Evolutionary conservation across 75 land plant species (phyloP), one percentile per base, ranked within the genome.

Genomic region (Pinus tabuliformis): DNA sequence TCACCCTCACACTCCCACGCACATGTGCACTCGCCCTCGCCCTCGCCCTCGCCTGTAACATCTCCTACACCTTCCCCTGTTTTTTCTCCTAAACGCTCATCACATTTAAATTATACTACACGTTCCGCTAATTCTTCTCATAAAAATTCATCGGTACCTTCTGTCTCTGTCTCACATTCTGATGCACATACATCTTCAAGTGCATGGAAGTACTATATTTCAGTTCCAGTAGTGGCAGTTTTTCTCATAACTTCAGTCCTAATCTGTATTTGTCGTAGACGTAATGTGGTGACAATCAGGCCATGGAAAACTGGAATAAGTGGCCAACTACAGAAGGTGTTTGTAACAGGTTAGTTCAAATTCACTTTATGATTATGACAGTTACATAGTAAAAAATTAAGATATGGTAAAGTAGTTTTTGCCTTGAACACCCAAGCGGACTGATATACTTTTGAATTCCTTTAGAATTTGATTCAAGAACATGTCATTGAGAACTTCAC

Each of bases 291-390:
- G 57, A 78, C 88, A 18, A 84, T 93, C 49, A 81, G 88, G 59
- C 98, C 98, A 36, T 95, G 93, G 92, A 83, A 79, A 28, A 81
- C 86, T 65, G 93, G 91, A 4, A 78, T 90, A 54, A 91, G 91
- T 75, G 93, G 93, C 39, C 91, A 95, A 49, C 80, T 95, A 37
- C 93, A 87, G 78, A 85, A 86, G 59, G 93, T 87, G 75, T 88
- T 93, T 81, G 86, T 85, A 16, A 86, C 88, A 78, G 94, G 94
- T 90, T 22, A 49, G 21, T 79, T 64, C 3, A 64, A 16, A 20
- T 70, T 76, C 56, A n/a, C 62, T 78, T 9, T 20, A 64, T 24
- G 68, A 20, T 36, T 64, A 64, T 36, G 68, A 64, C 36, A 16
- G 18, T 15, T 33, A 33, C 68, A 15, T 9, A 11, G 54, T 9